Evolutionary conservation across 176 grass and related monocot genomes (phyloP), one percentile per base, ranked within the genome.

Genomic region (Melocanna baccifera): DNA sequence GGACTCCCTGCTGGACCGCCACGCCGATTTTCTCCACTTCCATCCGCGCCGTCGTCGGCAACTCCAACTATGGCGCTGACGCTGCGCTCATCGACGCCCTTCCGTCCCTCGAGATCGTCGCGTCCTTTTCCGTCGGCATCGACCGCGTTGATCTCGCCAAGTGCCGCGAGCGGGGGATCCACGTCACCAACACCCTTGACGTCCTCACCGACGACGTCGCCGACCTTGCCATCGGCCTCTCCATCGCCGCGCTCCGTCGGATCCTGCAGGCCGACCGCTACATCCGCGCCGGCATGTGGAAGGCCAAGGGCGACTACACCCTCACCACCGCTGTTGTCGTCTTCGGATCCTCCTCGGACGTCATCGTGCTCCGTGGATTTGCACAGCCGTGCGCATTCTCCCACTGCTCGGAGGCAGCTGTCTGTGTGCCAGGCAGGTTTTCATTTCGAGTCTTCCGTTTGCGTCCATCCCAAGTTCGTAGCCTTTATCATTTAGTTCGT

Each of bases 161-260:
- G 83, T 98, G 96, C 91, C 85, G 77, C 62, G 83, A 83, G 43
- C 90, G 91, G 7, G 89, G 96, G 32, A 89, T 98, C 45, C 86
- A 83, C 77, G 96, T 98, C 63, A 95, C 93, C 50, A 98, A 94
- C 63, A 98, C 96, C 61, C 93, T 93, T 84, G 96, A 95, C 85
- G 96, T 98, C 18, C 90, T 98, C 76, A 98, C 96, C 62, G 93
- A 98, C 46, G 96, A 98, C 81, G 96, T 98, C 41, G 93, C 96
- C 7, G 96, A 98, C 79, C 87, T 98, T 53, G 91, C 96, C 20
- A 83, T 98, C 28, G 96, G 93, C 0, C 92, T 98, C 73, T 77
- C 93, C 83, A 90, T 98, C 69, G 87, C 91, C 71, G 61, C 88
- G 22, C 71, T 98, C 34, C 75, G 96, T 25, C 89, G 84, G 75